Conservation (phyloP, 2,329 filamentous ascomycete species). For the Scopulariopsis brevicaulis region DNA sequence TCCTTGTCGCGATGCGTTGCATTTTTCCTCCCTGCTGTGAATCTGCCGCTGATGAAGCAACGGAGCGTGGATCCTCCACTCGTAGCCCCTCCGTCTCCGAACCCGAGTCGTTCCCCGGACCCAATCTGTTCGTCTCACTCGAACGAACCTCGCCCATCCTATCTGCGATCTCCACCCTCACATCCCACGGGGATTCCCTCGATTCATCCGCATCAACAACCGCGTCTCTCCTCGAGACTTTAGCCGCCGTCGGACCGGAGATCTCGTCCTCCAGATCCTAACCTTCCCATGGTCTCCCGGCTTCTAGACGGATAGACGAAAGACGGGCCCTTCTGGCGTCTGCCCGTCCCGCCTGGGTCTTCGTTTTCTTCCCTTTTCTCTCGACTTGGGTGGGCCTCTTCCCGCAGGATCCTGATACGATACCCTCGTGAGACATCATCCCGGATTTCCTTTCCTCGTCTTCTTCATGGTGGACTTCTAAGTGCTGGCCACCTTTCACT, state of each 20-base stretch:
- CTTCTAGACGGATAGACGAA: conserved; percentile 4
- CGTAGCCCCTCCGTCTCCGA: neutral
- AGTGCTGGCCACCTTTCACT: neutral
- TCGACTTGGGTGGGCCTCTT: neutral
- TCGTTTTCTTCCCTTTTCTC: neutral
- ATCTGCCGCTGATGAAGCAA: conserved; percentile 4
- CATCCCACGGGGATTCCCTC: neutral
- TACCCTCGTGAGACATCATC: conserved; percentile 1
- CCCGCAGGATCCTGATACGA: neutral
- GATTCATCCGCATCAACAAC: conserved; percentile 6
- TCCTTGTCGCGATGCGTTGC: neutral
- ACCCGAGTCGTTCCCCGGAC: neutral
- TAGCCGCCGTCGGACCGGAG: conserved; percentile 1
- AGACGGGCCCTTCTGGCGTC: neutral
- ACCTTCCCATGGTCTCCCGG: conserved; percentile 1
- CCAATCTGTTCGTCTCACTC: neutral
- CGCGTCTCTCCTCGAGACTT: neutral
- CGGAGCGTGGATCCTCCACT: conserved; percentile 5
- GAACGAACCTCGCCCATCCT: neutral
- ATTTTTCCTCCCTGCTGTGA: neutral
- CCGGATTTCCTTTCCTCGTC: neutral
- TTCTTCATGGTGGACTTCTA: neutral
- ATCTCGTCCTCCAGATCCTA: neutral
- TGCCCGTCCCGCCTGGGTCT: neutral
- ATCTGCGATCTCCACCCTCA: neutral